Conservation (phyloP, 1,139 yeast genomes). For the Maudiozyma humilis region DNA sequence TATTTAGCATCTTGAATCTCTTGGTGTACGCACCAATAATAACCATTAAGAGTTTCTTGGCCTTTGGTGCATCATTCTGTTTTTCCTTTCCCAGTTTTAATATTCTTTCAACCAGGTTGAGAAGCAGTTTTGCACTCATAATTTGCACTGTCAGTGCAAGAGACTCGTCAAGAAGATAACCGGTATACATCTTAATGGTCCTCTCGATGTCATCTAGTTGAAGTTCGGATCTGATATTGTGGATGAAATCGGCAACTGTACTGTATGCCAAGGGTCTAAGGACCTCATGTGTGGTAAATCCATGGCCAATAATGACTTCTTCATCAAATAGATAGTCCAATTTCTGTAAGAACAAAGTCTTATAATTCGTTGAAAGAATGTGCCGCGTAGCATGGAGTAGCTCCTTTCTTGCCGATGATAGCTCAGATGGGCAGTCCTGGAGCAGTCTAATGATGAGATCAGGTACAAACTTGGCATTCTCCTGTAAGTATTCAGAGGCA, state of each 20-base stretch:
- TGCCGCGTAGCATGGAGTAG: slow-evolving; percentile 90
- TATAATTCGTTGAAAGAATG: slow-evolving; percentile 79
- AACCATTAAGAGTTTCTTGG: slow-evolving; percentile 58
- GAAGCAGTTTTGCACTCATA: slow-evolving; percentile 86
- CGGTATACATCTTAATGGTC: slow-evolving; percentile 77
- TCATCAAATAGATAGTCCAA: slow-evolving; percentile 81
- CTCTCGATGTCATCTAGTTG: slow-evolving; percentile 81
- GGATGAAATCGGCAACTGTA: slow-evolving; percentile 92
- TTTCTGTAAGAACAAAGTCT: slow-evolving; percentile 75
- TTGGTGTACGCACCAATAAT: slow-evolving; percentile 85
- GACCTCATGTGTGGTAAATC: slow-evolving; percentile 83
- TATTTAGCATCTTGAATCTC: slow-evolving; percentile 67
- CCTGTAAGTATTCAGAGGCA: slow-evolving; percentile 54
- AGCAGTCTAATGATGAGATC: slow-evolving; percentile 76
- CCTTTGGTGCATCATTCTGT: slow-evolving; percentile 67
- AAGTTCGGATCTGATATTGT: slow-evolving; percentile 79
- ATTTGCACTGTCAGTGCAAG: slow-evolving; percentile 88
- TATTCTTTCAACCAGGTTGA: slow-evolving; percentile 83
- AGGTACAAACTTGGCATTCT: slow-evolving; percentile 69
- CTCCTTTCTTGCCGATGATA: slow-evolving; percentile 88
- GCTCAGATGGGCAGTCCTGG: slow-evolving; percentile 95
- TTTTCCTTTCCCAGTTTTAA: slow-evolving; percentile 63
- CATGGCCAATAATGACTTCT: slow-evolving; percentile 82
- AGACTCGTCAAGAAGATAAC: slow-evolving; percentile 70
- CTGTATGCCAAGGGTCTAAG: slow-evolving; percentile 85